Evolutionary conservation across 2,329 filamentous ascomycete genomes (phyloP), one percentile per base, ranked within the genome.

Genomic region (Hirsutella minnesotensis): DNA sequence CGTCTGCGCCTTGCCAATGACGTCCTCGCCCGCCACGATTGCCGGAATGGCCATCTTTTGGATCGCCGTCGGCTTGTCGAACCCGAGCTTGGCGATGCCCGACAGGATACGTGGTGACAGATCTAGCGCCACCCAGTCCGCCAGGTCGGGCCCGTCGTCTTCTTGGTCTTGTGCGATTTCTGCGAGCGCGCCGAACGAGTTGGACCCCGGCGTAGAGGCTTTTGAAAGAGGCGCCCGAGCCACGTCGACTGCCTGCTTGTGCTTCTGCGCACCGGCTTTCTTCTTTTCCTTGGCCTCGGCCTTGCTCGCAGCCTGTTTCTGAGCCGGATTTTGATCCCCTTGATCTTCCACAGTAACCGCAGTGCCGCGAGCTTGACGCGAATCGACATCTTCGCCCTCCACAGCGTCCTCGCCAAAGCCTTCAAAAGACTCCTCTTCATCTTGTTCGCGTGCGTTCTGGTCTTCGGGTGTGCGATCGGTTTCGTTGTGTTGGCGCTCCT

Each of bases 1-100:
- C 0, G 92, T 98, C 10, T 90, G 83, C 2, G 92, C 92, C 65
- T 98, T 98, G 35, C 92, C 92, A 49, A 98, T 84, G 15, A 96
- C 83, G 61, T 98, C 90, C 57, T 86, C 84, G 0, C 90, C 90
- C 5, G 78, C 76, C 18, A 90, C 59, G 38, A 95, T 85, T 42
- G 85, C 75, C 0, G 92, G 89, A 52, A 98, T 94, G 1, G 86
- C 72, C 29, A 78, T 72, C 18, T 71, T 65, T 59, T 98, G 92
- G 45, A 98, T 95, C 0, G 75, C 64, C 0, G 89, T 95, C 1
- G 92, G 92, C 45, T 77, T 80, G 4, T 73, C 58, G 58, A 96
- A 96, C 45, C 82, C 83, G 47, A 96, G 69, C 51, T 80, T 83
- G 2, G 86, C 81, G 27, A 98, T 67, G 15, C 86, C 78, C 2